These are phyloP conservation scores for Quercus cerris DNA, from an alignment of 306 rosid species.

Conservation along the genomic window DNA sequence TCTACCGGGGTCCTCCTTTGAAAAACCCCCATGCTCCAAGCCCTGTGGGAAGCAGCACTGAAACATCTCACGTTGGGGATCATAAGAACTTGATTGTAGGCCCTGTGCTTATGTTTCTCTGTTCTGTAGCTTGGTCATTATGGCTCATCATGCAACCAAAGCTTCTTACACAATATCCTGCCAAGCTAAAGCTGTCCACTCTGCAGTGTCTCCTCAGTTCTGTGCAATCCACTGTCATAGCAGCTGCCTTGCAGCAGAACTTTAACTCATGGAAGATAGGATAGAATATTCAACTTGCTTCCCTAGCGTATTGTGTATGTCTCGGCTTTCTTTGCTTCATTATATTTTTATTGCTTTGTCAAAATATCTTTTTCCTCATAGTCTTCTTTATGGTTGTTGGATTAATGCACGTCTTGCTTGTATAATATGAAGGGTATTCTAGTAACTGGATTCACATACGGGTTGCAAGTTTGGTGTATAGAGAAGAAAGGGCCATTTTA, in stretches of 20 bases:
- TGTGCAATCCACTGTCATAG: background rate
- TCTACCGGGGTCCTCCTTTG: background rate
- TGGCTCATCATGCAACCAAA: background rate
- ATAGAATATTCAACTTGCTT: background rate
- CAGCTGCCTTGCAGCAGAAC: background rate
- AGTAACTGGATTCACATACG: background rate
- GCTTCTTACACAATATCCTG: background rate
- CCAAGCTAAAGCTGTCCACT: background rate
- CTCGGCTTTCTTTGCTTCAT: background rate
- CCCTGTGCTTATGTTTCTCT: background rate
- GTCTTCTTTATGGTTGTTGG: background rate
- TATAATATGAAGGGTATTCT: background rate
- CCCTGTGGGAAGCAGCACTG: background rate
- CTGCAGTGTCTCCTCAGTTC: background rate
- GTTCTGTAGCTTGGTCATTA: background rate
- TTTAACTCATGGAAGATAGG: background rate
- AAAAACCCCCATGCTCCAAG: too few species aligned
- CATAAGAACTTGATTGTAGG: background rate
- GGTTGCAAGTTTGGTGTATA: background rate
- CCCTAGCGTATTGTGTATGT: background rate
- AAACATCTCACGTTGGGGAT: background rate
- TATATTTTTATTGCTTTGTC: too few species aligned
- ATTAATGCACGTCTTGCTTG: background rate
- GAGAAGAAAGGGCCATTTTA: background rate
- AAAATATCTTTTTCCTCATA: background rate